Base-by-base conservation (phyloP, 345 rosid species). In the Microcos paniculata region DNA sequence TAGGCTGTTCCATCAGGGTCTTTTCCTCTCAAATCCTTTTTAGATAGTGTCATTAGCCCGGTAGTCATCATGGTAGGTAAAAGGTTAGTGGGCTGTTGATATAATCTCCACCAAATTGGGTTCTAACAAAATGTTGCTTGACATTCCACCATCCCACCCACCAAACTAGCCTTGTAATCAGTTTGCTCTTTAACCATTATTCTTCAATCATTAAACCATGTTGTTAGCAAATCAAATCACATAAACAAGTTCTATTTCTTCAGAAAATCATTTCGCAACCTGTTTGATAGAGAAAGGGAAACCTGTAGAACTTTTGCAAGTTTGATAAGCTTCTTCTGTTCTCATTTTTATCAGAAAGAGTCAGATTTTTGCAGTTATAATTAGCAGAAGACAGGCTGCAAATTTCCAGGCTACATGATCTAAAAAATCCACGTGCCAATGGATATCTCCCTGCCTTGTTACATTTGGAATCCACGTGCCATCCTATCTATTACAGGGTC, bases 21-120 rank as follows among this genome's bases (percentile, higher is more conserved):
- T 19, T 64, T 49, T 58, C 31, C 4, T 49, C n/a, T n/a, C n/a
- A n/a, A n/a, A 19, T 26, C n/a, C 26, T 10, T 52, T 11, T 45
- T 28, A 28, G 9, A 3, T 9, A 15, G 8, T 26, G 71, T 19
- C 26, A 42, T 62, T 18, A 24, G 24, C n/a, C n/a, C n/a, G n/a
- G n/a, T n/a, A n/a, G n/a, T n/a, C n/a, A n/a, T 46, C 51, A 53
- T 30, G 77, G 26, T 77, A 24, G 76, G 65, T 64, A 40, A 35
- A 8, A 12, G 51, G 75, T 40, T 23, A 23, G 35, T 40, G 63
- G 57, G 66, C 42, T 28, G 81, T 71, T 67, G 80, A 38, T 64
- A 64, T 61, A n/a, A 64, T 69, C 72, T 18, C 49, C 38, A 58
- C 43, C 70, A 43, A 46, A 23, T 8, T 33, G 21, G 63, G 4